Conservation (phyloP, 805 yeast genomes). For the Wickerhamiella slavikovae region DNA sequence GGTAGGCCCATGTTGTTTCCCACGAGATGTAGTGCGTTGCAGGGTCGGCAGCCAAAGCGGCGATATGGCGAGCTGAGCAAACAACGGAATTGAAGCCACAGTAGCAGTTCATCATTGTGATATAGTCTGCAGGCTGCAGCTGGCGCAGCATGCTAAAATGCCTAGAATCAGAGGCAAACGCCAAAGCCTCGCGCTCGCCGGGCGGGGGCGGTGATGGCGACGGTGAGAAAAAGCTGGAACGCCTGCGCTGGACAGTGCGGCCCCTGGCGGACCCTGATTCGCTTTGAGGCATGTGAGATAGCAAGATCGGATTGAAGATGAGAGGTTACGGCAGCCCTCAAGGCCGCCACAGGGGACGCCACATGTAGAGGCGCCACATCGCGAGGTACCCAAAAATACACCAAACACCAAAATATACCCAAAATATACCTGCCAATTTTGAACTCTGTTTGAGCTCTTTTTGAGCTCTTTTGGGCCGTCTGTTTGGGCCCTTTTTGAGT, state of each 20-base stretch:
- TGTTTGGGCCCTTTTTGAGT: too few species aligned
- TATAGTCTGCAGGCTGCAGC: conserved; percentile 88
- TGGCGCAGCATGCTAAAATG: conserved; percentile 59
- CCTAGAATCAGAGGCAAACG: conserved; percentile 62
- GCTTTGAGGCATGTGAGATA: too few species aligned
- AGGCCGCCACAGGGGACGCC: too few species aligned
- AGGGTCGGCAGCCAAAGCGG: conserved; percentile 38
- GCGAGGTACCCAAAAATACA: too few species aligned
- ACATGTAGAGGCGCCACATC: too few species aligned
- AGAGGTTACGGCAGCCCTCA: too few species aligned
- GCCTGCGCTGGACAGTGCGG: conserved; percentile 8
- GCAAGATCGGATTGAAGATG: too few species aligned
- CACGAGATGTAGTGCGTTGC: too few species aligned
- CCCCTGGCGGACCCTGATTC: neutral
- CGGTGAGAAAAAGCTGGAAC: conserved; percentile 19
- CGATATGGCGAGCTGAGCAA: conserved; percentile 62
- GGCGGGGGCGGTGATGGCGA: conserved; percentile 20
- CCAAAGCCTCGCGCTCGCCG: conserved; percentile 33
- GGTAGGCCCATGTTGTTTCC: conserved; percentile 33
- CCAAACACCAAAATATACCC: too few species aligned
- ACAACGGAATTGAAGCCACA: conserved; percentile 83
- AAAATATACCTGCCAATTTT: too few species aligned
- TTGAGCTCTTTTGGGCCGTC: too few species aligned
- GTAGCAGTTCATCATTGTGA: conserved; percentile 83
- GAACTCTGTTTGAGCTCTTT: too few species aligned